These are phyloP conservation scores for Nicotiana obtusifolia DNA, from an alignment of 257 asterid species.

Conservation along the genomic window DNA sequence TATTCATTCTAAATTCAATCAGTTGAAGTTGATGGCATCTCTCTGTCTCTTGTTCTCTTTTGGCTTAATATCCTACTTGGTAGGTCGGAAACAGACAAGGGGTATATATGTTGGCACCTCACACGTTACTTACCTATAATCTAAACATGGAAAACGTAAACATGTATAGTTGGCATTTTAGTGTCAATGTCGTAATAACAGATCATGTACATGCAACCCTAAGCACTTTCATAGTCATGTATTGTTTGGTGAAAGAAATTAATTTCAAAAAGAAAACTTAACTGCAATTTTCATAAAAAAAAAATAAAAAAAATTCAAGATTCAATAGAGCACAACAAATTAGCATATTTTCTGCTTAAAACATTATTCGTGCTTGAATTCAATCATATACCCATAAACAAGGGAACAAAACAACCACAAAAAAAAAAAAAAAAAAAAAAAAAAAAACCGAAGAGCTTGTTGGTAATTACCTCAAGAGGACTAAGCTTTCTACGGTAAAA, in stretches of 20 bases:
- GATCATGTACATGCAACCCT: neutral
- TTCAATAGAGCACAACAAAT: neutral
- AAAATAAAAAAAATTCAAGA: no score
- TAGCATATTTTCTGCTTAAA: neutral
- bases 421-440: neutral
- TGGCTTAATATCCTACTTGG: neutral
- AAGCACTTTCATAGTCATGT: neutral
- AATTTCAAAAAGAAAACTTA: neutral
- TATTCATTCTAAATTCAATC: neutral
- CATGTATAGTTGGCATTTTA: neutral
- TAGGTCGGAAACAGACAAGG: neutral
- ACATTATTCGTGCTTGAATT: neutral
- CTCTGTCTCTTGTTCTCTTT: neutral
- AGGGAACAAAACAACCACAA: neutral
- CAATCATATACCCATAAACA: neutral
- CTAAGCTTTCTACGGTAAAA: constrained; percentile 53
- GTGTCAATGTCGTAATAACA: neutral
- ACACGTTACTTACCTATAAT: neutral
- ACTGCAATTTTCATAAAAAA: neutral
- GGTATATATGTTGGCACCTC: constrained; percentile 1
- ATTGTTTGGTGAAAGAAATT: neutral
- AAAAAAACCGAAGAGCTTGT: neutral
- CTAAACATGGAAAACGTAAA: neutral
- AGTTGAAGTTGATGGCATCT: neutral
- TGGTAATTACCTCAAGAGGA: constrained; percentile 50